phyloP scores from a whole-genome alignment of 305 asterid species.

The Fraxinus platypoda region DNA sequence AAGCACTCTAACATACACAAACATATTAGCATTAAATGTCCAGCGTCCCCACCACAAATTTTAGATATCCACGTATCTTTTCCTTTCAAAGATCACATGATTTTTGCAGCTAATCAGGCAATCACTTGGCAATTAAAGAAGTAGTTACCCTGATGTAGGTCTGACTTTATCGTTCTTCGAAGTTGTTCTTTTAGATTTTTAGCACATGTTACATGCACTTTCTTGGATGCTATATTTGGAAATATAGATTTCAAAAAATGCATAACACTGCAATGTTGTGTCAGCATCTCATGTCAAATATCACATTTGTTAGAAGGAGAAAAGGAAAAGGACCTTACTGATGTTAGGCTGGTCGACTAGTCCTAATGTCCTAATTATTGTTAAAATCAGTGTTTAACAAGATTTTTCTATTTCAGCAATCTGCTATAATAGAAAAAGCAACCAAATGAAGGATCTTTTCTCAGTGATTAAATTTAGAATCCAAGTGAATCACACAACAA shows the following conservation, averaged over 20 bases:
- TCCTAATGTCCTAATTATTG: constrained; percentile 1
- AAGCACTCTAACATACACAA: background rate
- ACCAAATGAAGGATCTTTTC: constrained; percentile 11
- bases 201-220: background rate
- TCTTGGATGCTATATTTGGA: background rate
- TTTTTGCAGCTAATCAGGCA: background rate
- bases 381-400: background rate
- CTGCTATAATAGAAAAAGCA: constrained; percentile 8
- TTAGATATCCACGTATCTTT: background rate
- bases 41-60: background rate
- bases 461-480: background rate
- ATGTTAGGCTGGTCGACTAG: background rate
- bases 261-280: background rate
- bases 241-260: background rate
- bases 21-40: background rate
- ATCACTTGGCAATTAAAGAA: background rate
- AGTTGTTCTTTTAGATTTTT: background rate
- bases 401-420: constrained; percentile 1
- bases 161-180: background rate
- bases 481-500: background rate
- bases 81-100: background rate
- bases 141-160: background rate
- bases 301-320: background rate
- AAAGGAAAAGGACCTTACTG: background rate
- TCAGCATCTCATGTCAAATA: background rate